Conservation (phyloP, 495 filamentous ascomycete genomes). For the Daldinia loculata region DNA sequence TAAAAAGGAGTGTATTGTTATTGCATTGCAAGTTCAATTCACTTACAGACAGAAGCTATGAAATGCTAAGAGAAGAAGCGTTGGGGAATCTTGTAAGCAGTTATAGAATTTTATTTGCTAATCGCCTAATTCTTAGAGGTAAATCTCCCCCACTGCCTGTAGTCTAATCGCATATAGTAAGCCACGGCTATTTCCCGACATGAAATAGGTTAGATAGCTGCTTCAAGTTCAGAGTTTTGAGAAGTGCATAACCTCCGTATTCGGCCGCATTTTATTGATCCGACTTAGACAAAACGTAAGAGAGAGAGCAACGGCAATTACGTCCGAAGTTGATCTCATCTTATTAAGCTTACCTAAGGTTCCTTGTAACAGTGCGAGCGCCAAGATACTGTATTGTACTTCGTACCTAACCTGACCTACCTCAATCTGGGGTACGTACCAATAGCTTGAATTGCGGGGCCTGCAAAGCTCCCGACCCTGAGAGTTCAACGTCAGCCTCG, state of each 20-base stretch:
- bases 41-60: background rate
- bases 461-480: slow-evolving; percentile 12
- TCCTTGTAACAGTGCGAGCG: no score
- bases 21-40: background rate
- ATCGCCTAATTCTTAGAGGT: slow-evolving; percentile 28
- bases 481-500: slow-evolving; percentile 38
- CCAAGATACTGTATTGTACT: no score
- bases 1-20: background rate
- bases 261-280: slow-evolving; percentile 23
- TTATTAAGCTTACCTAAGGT: background rate
- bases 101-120: slow-evolving; percentile 22
- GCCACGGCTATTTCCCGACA: slow-evolving; percentile 2
- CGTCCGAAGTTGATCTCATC: slow-evolving; percentile 3
- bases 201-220: slow-evolving; percentile 7
- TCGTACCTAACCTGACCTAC: background rate
- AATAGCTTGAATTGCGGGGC: slow-evolving; percentile 33
- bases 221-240: slow-evolving; percentile 10
- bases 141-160: slow-evolving; percentile 8
- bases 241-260: slow-evolving; percentile 25
- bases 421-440: slow-evolving; percentile 5
- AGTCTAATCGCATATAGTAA: slow-evolving; percentile 32
- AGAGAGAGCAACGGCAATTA: slow-evolving; percentile 9
- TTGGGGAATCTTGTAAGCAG: slow-evolving; percentile 8
- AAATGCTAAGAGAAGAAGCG: background rate
- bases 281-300: background rate